These are phyloP conservation scores for Nakaseomyces uthaithaninus DNA, from an alignment of 1,139 yeast species.

Conservation along the genomic window DNA sequence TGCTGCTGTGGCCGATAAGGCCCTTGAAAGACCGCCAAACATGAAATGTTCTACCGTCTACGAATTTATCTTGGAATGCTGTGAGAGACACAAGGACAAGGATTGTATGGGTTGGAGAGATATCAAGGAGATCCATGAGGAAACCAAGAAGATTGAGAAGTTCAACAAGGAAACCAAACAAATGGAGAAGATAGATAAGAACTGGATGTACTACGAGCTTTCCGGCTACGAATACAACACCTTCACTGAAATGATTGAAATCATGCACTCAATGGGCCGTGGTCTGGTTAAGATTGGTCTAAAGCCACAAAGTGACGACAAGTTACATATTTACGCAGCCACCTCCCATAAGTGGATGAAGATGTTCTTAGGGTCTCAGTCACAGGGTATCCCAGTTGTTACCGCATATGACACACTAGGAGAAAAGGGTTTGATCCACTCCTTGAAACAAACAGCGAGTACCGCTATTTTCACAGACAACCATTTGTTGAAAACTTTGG, in stretches of 20 bases:
- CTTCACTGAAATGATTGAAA: constrained; percentile 47
- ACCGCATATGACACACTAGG: constrained; percentile 98
- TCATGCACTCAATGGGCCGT: constrained; percentile 53
- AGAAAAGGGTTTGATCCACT: constrained; percentile 81
- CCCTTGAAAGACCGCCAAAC: constrained; percentile 47
- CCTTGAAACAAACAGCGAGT: constrained; percentile 74
- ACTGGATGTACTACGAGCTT: constrained; percentile 81
- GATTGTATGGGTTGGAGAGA: constrained; percentile 77
- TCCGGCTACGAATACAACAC: constrained; percentile 61
- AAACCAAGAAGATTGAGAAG: constrained; percentile 67
- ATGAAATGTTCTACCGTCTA: constrained; percentile 58
- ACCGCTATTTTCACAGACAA: constrained; percentile 78
- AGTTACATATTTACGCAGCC: constrained; percentile 75
- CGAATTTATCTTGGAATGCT: constrained; percentile 60
- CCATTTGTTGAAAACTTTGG: constrained; percentile 52
- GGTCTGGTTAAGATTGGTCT: constrained; percentile 74
- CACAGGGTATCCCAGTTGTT: constrained; percentile 79
- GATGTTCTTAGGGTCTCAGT: constrained; percentile 65
- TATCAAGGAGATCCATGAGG: constrained; percentile 61
- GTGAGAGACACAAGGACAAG: constrained; percentile 45
- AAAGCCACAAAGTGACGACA: constrained; percentile 51
- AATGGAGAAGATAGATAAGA: constrained; percentile 51
- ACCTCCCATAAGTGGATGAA: constrained; percentile 90
- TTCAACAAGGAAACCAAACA: constrained; percentile 56
- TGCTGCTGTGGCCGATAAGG: constrained; percentile 42